Percentiles rank a stretch among this genome's conserved stretches.
Evolutionary conservation across 257 asterid genomes (phyloP).

Genomic region (Plectranthus barbatus): DNA sequence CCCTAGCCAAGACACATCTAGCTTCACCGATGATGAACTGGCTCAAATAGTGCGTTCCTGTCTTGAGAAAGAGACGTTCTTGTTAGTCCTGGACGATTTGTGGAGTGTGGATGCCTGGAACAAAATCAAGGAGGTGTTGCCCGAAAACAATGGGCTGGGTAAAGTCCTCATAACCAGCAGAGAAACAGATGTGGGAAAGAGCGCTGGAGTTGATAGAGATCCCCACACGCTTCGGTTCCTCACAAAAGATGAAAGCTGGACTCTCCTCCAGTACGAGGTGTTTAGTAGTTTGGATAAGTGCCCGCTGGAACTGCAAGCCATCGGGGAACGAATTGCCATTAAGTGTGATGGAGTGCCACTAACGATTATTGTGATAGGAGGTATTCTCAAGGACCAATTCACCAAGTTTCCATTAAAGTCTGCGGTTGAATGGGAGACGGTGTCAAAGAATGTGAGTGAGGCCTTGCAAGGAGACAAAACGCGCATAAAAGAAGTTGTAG

Average conservation of each 20-base stretch:
- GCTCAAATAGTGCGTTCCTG: not conserved
- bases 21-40: not conserved
- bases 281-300: conserved; percentile 7
- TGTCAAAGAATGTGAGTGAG: not conserved
- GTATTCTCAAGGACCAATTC: conserved; percentile 7
- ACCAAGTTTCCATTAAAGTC: not conserved
- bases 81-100: conserved; percentile 44
- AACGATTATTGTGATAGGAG: conserved; percentile 30
- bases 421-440: conserved; percentile 11
- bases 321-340: conserved; percentile 22
- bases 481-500: conserved; percentile 15
- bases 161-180: conserved; percentile 47
- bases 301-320: conserved; percentile 4
- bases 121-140: conserved; percentile 18
- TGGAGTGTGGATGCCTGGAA: conserved; percentile 35
- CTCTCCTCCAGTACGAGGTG: conserved; percentile 32
- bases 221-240: conserved; percentile 32
- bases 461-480: not conserved
- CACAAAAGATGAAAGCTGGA: conserved; percentile 20
- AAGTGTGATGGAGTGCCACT: conserved; percentile 42
- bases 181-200: conserved; percentile 1
- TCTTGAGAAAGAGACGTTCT: conserved; percentile 20
- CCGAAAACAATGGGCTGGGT: conserved; percentile 10
- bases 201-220: not conserved
- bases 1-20: not conserved